Conservation (phyloP, 202 grass and related monocot genomes). For the Bolboschoenoplectus hybrid region DNA sequence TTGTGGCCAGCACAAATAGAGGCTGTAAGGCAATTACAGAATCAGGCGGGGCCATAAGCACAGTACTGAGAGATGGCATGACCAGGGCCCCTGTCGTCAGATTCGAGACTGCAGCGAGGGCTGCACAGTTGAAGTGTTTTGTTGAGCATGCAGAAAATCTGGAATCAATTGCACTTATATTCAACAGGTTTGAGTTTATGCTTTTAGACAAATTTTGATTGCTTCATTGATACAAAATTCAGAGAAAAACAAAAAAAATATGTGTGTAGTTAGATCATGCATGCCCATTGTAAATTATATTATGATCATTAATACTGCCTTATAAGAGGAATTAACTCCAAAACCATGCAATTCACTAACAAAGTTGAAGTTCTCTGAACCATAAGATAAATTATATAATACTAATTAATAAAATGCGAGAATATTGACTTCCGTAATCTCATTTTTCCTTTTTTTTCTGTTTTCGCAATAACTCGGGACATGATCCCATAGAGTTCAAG, state of each 20-base stretch:
- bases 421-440: too few relatives aligned
- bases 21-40: conserved; percentile 78
- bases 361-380: not conserved
- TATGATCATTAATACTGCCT: not conserved
- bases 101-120: conserved; percentile 51
- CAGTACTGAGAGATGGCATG: conserved; percentile 70
- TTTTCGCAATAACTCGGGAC: too few relatives aligned
- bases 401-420: not conserved
- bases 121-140: conserved; percentile 69
- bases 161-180: conserved; percentile 56
- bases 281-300: not conserved
- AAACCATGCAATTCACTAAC: not conserved
- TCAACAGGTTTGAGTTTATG: conserved; percentile 52
- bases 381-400: not conserved
- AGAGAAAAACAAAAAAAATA: not conserved
- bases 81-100: conserved; percentile 64
- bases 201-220: not conserved
- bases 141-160: conserved; percentile 59
- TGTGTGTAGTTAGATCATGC: too few relatives aligned
- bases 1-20: conserved; percentile 80
- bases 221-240: not conserved
- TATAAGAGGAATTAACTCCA: not conserved
- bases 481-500: too few relatives aligned
- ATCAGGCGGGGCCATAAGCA: conserved; percentile 64
- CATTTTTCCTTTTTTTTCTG: too few relatives aligned